Percentiles rank a stretch among this genome's conserved stretches.
These are phyloP conservation scores for Pseudocercospora pini-densiflorae DNA, from an alignment of 2,329 filamentous ascomycete genomes.

Conservation along the genomic window DNA sequence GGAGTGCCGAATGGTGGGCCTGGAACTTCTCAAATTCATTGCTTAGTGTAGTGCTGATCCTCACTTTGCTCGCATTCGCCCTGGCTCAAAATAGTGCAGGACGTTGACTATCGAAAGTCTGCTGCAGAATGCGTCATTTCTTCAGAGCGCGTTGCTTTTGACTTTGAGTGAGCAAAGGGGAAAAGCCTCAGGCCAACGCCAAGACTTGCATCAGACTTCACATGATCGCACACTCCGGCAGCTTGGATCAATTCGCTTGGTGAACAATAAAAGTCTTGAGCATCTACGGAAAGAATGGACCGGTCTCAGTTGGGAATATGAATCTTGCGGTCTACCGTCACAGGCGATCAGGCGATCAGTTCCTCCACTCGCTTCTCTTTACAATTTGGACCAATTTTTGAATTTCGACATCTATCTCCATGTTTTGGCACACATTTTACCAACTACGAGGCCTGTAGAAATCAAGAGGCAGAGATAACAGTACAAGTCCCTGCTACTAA, in stretches of 20 bases:
- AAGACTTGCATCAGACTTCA: background rate
- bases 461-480: too few species aligned
- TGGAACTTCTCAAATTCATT: background rate
- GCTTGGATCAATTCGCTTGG: background rate
- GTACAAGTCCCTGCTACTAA: too few species aligned
- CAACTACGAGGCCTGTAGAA: too few species aligned
- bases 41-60: background rate
- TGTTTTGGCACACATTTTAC: too few species aligned
- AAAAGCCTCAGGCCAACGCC: background rate
- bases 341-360: too few species aligned
- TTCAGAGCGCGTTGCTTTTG: background rate
- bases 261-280: background rate
- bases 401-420: too few species aligned
- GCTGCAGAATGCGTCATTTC: background rate
- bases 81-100: conserved; percentile 3
- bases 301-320: too few species aligned
- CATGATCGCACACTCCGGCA: background rate
- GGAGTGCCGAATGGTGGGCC: background rate
- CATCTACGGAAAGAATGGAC: background rate
- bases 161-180: background rate
- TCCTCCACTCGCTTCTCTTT: too few species aligned
- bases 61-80: background rate
- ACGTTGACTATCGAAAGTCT: conserved; percentile 3
- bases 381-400: too few species aligned
- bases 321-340: too few species aligned